Evolutionary conservation across 371 early-diverging fungal species (phyloP).

Genomic region (Actinomucor elegans): DNA sequence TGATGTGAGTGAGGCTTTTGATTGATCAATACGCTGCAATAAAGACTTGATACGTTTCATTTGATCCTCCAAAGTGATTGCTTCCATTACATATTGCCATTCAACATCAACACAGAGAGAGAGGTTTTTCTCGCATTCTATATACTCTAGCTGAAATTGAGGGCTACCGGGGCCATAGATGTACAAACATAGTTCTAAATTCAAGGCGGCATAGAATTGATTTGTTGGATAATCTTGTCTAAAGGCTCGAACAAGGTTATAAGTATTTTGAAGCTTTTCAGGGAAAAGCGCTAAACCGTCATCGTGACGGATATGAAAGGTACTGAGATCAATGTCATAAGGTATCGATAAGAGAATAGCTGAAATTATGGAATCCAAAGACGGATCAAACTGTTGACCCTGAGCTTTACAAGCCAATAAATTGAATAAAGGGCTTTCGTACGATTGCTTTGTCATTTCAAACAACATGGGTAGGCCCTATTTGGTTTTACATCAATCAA

Average conservation of each 20-base stretch:
- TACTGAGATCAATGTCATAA: neutral
- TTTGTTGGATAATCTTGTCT: slow-evolving; percentile 9
- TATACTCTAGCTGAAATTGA: slow-evolving; percentile 6
- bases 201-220: slow-evolving; percentile 22
- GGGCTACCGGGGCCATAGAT: slow-evolving; percentile 16
- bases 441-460: neutral
- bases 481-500: too few relatives aligned
- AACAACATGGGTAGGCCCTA: neutral
- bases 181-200: slow-evolving; percentile 27
- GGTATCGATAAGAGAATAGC: neutral
- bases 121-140: neutral
- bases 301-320: neutral
- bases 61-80: neutral
- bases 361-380: neutral
- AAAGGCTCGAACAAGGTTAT: slow-evolving; percentile 7
- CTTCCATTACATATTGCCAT: slow-evolving; percentile 27
- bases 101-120: slow-evolving; percentile 27
- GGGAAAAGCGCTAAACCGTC: neutral
- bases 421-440: slow-evolving; percentile 18
- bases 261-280: neutral
- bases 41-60: neutral
- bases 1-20: too few relatives aligned
- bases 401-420: slow-evolving; percentile 7
- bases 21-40: too few relatives aligned
- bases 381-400: neutral